Evolutionary conservation across 2,329 filamentous ascomycete species (phyloP), one percentile per base, ranked within the genome.

Genomic region (Fragosphaeria purpurea): DNA sequence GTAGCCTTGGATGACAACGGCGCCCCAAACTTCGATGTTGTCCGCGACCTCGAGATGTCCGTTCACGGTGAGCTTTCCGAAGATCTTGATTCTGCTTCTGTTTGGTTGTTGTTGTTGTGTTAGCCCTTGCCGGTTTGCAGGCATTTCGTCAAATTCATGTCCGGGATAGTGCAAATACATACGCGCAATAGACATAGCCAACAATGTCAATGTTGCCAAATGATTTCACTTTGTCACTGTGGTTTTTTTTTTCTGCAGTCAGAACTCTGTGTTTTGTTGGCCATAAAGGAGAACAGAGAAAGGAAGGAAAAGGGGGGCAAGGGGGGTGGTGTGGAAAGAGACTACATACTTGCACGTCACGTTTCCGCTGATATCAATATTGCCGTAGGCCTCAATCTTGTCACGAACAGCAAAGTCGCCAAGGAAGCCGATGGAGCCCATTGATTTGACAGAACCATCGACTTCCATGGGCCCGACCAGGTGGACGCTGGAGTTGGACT

Each of bases 401-500:
- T 71, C 71, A 5, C 61, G 61, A n/a, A 75, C 63, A 13, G 63
- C 60, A 42, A 75, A 66, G 48, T 73, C 68, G 4, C 71, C 73
- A 4, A 65, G 59, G 32, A 77, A 65, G 11, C 60, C 65, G 47
- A 76, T 67, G 33, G 66, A 67, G 6, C 71, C 67, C 47, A 69
- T 70, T 6, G 68, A 71, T 54, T 68, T 67, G 57, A 77, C 69
- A 4, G 69, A 72, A 9, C 70, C 70, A 31, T 65, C 63, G 22
- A 77, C 67, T 52, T 76, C 71, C 54, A 75, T 61, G 7, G 72
- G 72, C 1, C 72, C 72, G 4, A 61, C 57, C 6, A 75, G 62
- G 31, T 63, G 58, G 49, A 74, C 56, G 38, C 67, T 62, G 12
- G 65, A 58, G 38, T 73, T 71, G 47, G 67, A 71, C 55, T 65